Base-by-base conservation (phyloP, 139 green algal genomes). In the Ettlia oleoabundans region DNA sequence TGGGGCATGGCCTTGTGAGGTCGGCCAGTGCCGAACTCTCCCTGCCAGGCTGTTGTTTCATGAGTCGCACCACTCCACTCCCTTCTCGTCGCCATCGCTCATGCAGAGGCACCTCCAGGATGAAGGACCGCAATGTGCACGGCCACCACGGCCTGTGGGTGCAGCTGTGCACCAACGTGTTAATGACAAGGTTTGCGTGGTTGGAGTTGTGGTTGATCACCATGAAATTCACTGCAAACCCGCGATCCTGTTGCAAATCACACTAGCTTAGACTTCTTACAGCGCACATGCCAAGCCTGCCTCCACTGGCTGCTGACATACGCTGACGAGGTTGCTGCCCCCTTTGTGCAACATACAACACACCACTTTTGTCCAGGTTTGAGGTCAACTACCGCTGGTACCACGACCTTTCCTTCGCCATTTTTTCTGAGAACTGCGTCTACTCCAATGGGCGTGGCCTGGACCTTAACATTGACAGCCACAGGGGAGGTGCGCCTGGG, bases 391-490 rank as follows among this genome's bases (percentile, higher is more conserved):
- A 30, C 42, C 70, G 53, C 35, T 80, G 52, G 53, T 51, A 52
- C 53, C 73, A 80, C 53, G 73, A 80, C 73, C 53, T 55, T 35
- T 69, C 52, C 53, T 53, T 80, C 42, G 73, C 73, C 21, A 67
- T 80, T 24, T 80, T 69, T 26, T 58, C 73, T 0, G 73, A 80
- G 73, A 19, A 4, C 1, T 80, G 53, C 22, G 73, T 80, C 7
- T 65, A 37, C 24, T 38, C 73, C 51, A 80, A 80, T 35, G 73
- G 73, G 24, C 37, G 53, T 0, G 73, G 24, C 9, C 8, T 52
- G 13, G 73, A 80, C 73, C 13, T 80, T 26, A 80, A 67, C 73
- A 80, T 80, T 8, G 73, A 69, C 53, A 69, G 35, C 35, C 73
- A 69, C 35, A 22, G 73, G 2, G 73, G 73, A 37, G 70, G 70